Percentiles rank a stretch among this genome's conserved stretches.
These are phyloP conservation scores for Alternaria atra DNA, from an alignment of 2,329 filamentous ascomycete species.

Conservation along the genomic window DNA sequence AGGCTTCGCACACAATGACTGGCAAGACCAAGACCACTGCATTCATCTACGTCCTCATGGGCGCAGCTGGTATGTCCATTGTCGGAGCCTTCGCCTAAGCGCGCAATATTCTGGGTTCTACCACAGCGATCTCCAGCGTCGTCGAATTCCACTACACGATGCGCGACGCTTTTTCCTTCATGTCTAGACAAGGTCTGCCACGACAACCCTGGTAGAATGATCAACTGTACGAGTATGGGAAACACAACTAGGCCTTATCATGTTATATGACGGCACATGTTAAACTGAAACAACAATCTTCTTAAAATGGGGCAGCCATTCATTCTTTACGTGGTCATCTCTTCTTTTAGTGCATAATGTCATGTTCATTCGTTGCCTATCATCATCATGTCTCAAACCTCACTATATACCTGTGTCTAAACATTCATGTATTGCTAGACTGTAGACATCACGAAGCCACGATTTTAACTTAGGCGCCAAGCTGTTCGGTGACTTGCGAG, in stretches of 20 bases:
- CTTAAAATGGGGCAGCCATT: conserved; percentile 47
- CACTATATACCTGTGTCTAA: not conserved
- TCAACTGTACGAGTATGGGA: conserved; percentile 27
- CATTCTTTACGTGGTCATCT: conserved; percentile 45
- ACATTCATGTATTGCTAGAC: not conserved
- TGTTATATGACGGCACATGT: conserved; percentile 11
- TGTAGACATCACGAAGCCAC: not conserved
- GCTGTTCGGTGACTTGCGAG: not conserved
- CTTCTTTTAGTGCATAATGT: conserved; percentile 40
- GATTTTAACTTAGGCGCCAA: not conserved
- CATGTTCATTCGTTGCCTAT: conserved; percentile 50
- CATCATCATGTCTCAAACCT: conserved; percentile 28
- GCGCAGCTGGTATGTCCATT: conserved; percentile 49
- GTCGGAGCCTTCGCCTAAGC: conserved; percentile 16
- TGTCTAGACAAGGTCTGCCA: conserved; percentile 4
- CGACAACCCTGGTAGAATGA: conserved; percentile 5
- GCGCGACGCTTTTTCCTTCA: conserved; percentile 8
- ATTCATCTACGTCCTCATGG: conserved; percentile 55
- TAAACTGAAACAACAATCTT: conserved; percentile 26
- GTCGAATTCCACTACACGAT: conserved; percentile 16
- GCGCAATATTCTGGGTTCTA: not conserved
- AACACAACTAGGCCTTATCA: conserved; percentile 3
- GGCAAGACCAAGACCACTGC: conserved; percentile 64
- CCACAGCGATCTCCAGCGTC: not conserved
- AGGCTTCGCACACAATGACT: conserved; percentile 57